Evolutionary conservation across 345 rosid species (phyloP).

Genomic region (Garcia nutans): DNA sequence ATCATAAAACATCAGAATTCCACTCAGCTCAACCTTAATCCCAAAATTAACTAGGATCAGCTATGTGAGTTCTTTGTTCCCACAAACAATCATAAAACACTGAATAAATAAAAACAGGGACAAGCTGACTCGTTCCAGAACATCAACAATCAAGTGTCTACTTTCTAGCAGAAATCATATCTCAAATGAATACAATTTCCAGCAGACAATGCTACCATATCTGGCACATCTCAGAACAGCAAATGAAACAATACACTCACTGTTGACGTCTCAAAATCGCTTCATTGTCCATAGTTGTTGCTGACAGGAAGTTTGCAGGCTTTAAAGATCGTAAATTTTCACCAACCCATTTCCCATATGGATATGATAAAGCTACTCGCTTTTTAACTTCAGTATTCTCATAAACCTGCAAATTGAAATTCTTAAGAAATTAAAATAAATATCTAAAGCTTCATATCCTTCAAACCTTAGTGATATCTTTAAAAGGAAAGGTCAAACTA

Average conservation of each 20-base stretch:
- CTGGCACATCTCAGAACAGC: not conserved
- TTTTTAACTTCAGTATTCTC: slow-evolving; percentile 96
- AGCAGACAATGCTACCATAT: slow-evolving; percentile 2
- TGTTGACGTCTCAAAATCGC: slow-evolving; percentile 80
- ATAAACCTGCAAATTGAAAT: slow-evolving; percentile 59
- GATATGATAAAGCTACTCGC: slow-evolving; percentile 70
- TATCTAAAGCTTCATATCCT: not conserved
- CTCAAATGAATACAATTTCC: not conserved
- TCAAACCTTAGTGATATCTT: not conserved
- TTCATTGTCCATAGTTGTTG: slow-evolving; percentile 73
- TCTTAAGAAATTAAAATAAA: slow-evolving; percentile 13
- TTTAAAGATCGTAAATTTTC: slow-evolving; percentile 75
- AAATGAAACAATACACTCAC: slow-evolving; percentile 44
- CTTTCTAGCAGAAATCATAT: too few species aligned
- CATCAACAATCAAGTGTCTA: too few species aligned
- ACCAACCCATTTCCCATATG: slow-evolving; percentile 82
- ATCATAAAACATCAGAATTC: too few species aligned
- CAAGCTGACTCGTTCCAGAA: too few species aligned
- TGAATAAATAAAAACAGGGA: too few species aligned
- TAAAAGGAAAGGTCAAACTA: not conserved
- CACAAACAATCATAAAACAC: too few species aligned
- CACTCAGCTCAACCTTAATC: too few species aligned
- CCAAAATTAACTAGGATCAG: too few species aligned
- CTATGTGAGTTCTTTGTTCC: too few species aligned
- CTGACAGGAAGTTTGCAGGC: slow-evolving; percentile 60